Conservation (phyloP, 1,284 basidiomycete genomes). For the Ceratobasidium sp. region DNA sequence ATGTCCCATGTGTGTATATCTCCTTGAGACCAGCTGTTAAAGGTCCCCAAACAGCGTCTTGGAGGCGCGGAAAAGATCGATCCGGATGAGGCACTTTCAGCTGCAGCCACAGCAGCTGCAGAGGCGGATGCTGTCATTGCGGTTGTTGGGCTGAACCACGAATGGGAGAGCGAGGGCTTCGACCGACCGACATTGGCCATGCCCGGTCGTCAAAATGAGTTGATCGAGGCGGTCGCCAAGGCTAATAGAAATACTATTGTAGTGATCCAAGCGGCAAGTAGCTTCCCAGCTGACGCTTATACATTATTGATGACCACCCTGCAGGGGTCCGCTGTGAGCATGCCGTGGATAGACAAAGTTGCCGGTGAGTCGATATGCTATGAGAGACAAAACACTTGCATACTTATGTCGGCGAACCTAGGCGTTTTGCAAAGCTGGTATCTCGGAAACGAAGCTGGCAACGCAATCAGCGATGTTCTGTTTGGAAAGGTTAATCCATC, state of each 20-base stretch:
- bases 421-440: constrained; percentile 79
- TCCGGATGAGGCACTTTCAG: constrained; percentile 62
- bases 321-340: constrained; percentile 73
- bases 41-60: constrained; percentile 55
- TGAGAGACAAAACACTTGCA: background rate
- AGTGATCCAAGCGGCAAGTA: constrained; percentile 73
- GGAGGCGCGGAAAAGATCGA: constrained; percentile 69
- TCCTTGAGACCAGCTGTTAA: background rate
- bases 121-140: constrained; percentile 74
- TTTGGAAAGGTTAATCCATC: constrained; percentile 82
- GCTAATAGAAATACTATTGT: constrained; percentile 77
- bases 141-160: constrained; percentile 73
- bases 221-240: constrained; percentile 67
- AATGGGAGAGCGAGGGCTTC: constrained; percentile 64
- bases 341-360: constrained; percentile 77
- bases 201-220: constrained; percentile 74
- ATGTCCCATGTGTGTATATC: constrained; percentile 45
- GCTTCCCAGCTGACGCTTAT: constrained; percentile 24
- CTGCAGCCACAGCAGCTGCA: constrained; percentile 67
- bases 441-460: constrained; percentile 82
- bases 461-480: constrained; percentile 80
- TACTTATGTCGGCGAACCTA: background rate
- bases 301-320: constrained; percentile 7
- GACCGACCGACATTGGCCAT: constrained; percentile 58
- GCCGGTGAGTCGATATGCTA: constrained; percentile 49